phyloP scores from a whole-genome alignment of 1,284 basidiomycete genomes.

The Puccinia hordei region DNA sequence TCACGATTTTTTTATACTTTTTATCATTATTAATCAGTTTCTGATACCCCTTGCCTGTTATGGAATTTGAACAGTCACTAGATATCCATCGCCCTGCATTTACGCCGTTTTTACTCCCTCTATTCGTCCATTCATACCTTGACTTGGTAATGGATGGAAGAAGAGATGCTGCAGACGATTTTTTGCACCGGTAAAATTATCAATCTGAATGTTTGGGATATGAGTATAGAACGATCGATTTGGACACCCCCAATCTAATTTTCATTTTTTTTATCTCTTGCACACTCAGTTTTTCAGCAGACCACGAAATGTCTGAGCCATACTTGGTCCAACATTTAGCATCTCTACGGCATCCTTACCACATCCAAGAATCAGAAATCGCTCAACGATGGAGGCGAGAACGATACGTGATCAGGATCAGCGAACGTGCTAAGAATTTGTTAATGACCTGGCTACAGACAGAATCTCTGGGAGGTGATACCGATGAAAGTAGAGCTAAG shows the following conservation, averaged over 20 bases:
- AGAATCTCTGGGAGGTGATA: slow-evolving; percentile 74
- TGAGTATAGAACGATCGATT: neutral
- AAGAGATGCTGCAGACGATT: slow-evolving; percentile 75
- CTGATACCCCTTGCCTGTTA: neutral
- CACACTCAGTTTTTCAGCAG: slow-evolving; percentile 53
- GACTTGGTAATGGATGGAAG: slow-evolving; percentile 89
- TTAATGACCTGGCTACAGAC: slow-evolving; percentile 95
- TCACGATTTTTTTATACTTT: slow-evolving; percentile 45
- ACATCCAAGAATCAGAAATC: slow-evolving; percentile 69
- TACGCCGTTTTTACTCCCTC: slow-evolving; percentile 85
- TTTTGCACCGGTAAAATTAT: slow-evolving; percentile 27
- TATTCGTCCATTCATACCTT: slow-evolving; percentile 96
- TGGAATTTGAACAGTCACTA: slow-evolving; percentile 53
- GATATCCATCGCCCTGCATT: slow-evolving; percentile 72
- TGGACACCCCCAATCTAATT: neutral
- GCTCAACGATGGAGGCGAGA: slow-evolving; percentile 85
- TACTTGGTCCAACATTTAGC: slow-evolving; percentile 77
- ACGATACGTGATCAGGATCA: slow-evolving; percentile 87
- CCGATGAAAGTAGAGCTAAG: slow-evolving; percentile 72
- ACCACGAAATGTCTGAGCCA: slow-evolving; percentile 64
- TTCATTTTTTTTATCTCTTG: neutral
- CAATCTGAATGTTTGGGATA: slow-evolving; percentile 31
- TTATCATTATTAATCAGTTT: neutral
- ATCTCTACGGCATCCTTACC: slow-evolving; percentile 77
- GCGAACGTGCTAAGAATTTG: slow-evolving; percentile 85